Evolutionary conservation across 331 rosid genomes (phyloP).

Genomic region (Prunus yedoensis): DNA sequence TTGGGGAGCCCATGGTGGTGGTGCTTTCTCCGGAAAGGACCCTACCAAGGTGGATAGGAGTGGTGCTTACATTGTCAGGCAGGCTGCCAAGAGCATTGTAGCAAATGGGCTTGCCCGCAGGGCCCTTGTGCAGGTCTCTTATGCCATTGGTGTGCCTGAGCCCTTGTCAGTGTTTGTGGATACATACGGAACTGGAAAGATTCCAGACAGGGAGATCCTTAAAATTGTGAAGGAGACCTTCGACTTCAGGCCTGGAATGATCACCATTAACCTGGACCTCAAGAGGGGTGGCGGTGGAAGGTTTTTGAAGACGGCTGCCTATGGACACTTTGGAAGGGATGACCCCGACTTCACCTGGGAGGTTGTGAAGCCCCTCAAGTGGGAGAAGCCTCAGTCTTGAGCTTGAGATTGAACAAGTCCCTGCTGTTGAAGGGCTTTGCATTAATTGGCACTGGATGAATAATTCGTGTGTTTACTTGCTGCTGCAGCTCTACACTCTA

Average conservation of each 20-base stretch:
- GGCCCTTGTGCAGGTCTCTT: constrained; percentile 84
- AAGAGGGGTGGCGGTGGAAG: constrained; percentile 79
- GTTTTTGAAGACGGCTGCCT: constrained; percentile 93
- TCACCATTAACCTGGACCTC: constrained; percentile 82
- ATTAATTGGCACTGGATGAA: constrained; percentile 45
- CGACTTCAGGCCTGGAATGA: constrained; percentile 96
- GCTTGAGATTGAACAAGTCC: constrained; percentile 6
- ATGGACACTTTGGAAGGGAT: constrained; percentile 95
- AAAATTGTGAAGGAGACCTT: constrained; percentile 79
- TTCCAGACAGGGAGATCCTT: constrained; percentile 86
- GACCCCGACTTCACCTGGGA: constrained; percentile 97
- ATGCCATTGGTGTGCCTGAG: constrained; percentile 94
- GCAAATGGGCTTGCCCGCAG: constrained; percentile 88
- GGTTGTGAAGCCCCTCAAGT: constrained; percentile 91
- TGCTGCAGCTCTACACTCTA: constrained; percentile 23
- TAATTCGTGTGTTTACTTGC: constrained; percentile 43
- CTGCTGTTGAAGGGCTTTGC: constrained; percentile 23
- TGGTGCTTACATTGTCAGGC: constrained; percentile 89
- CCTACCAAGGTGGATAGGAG: constrained; percentile 99
- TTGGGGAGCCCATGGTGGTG: constrained; percentile 99
- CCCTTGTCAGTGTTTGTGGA: constrained; percentile 85
- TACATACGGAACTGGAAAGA: constrained; percentile 76
- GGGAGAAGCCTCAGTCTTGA: constrained; percentile 75
- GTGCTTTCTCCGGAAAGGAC: constrained; percentile 97
- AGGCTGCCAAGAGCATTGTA: constrained; percentile 94